Evolutionary conservation across 495 filamentous ascomycete species (phyloP), one percentile per base, ranked within the genome.

Genomic region (Xylaria sp.): DNA sequence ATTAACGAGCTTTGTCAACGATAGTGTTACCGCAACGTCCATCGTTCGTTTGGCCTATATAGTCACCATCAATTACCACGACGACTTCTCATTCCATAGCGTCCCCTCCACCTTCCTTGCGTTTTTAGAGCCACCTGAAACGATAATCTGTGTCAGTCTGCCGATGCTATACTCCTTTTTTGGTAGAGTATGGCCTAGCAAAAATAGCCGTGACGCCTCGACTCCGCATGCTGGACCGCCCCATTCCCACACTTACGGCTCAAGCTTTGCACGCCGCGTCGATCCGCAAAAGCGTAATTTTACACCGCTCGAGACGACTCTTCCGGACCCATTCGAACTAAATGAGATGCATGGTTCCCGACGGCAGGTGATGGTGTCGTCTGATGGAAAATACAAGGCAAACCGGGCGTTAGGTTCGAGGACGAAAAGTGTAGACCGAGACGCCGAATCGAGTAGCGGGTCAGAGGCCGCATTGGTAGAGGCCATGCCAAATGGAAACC

Each of bases 41-140:
- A 33, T 71, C 17, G 52, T 71, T 41, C 69, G 69, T 64, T 61
- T 71, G 4, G 69, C 35, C 14, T 66, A 66, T 11, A 71, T 65
- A 26, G 37, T 52, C 40, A 71, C 61, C 40, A 71, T 71, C 50
- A 61, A 71, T 41, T 71, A 71, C 19, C 59, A 71, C 61, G 11
- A 66, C 43, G 69, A 71, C 40, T 71, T 71, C 61, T 71, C 69
- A 35, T 71, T 58, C 24, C 62, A 65, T 17, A 71, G 69, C 21
- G 69, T 71, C 5, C 44, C 61, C 0, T 37, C 69, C 1, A 71
- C 69, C 1, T 71, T 71, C 40, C 31, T 71, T 9, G 69, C 69
- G 4, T 46, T 67, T 15, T 11, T 71, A 24, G 69, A 71, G 31
- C 61, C 69, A 26, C 61, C 35, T 5, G 26, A 35, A 24, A 71